Conservation (phyloP, 2,329 filamentous ascomycete genomes). For the Pseudocercospora musae region DNA sequence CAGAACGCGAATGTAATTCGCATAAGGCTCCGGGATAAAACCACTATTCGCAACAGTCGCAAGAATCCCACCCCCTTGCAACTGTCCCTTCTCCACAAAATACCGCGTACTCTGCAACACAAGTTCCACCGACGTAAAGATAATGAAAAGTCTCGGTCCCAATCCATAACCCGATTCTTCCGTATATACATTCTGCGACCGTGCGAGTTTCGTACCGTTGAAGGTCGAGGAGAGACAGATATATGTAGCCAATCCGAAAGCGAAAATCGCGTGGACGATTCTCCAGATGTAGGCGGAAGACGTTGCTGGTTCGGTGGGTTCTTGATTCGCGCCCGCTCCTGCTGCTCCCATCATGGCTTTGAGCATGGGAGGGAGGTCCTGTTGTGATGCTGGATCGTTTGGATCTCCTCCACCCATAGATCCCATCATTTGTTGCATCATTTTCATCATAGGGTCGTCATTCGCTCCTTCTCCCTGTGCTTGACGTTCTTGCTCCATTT, state of each 20-base stretch:
- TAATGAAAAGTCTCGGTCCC: slow-evolving; percentile 65
- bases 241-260: slow-evolving; percentile 67
- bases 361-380: slow-evolving; percentile 45
- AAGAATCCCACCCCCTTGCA: slow-evolving; percentile 60
- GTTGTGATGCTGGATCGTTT: slow-evolving; percentile 40
- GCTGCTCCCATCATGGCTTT: slow-evolving; percentile 44
- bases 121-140: slow-evolving; percentile 76
- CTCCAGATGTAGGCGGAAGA: slow-evolving; percentile 62
- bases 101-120: slow-evolving; percentile 68
- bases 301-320: slow-evolving; percentile 36
- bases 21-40: slow-evolving; percentile 64
- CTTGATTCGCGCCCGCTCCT: slow-evolving; percentile 30
- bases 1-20: slow-evolving; percentile 58
- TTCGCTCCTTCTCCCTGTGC: slow-evolving; percentile 22
- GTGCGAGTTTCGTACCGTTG: slow-evolving; percentile 61
- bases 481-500: slow-evolving; percentile 28
- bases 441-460: slow-evolving; percentile 68
- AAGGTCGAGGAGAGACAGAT: slow-evolving; percentile 67
- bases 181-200: slow-evolving; percentile 42
- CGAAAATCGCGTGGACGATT: slow-evolving; percentile 69
- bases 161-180: slow-evolving; percentile 39
- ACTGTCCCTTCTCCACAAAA: slow-evolving; percentile 61
- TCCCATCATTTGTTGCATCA: slow-evolving; percentile 57
- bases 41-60: slow-evolving; percentile 56
- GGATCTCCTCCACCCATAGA: slow-evolving; percentile 34